Conservation (phyloP, 2,329 filamentous ascomycete genomes). For the Paramyrothecium roridum region DNA sequence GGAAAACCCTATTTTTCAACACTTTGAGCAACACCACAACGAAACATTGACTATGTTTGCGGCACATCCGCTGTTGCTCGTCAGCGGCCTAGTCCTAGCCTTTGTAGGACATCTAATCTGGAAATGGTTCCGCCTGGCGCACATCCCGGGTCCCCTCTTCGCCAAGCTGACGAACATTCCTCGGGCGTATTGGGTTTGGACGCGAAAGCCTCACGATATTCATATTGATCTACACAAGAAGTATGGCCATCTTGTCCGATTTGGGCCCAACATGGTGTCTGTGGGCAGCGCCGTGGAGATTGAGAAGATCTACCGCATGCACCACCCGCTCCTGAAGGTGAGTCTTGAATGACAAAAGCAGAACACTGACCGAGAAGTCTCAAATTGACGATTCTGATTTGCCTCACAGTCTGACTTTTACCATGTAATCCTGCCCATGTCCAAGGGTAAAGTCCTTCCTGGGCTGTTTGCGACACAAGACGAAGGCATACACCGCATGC, state of each 20-base stretch:
- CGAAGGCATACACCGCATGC: background rate
- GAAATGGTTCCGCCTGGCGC: background rate
- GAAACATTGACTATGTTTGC: background rate
- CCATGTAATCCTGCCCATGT: conserved; percentile 2
- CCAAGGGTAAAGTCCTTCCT: conserved; percentile 1
- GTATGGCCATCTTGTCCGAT: background rate
- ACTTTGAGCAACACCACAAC: background rate
- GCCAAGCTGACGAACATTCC: conserved; percentile 1
- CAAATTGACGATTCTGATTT: too few relatives aligned
- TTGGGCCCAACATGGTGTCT: conserved; percentile 2
- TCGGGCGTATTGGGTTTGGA: background rate
- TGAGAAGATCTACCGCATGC: conserved; percentile 2
- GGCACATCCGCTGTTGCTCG: background rate
- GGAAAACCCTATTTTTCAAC: background rate
- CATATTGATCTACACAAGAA: conserved; percentile 2
- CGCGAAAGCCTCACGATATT: background rate
- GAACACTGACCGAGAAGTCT: too few relatives aligned
- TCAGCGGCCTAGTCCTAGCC: background rate
- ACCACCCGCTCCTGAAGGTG: background rate
- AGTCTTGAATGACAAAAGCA: too few relatives aligned
- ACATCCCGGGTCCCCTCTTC: background rate
- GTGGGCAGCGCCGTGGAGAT: background rate
- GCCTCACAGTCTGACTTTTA: background rate
- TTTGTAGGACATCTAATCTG: background rate
- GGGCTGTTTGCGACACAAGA: conserved; percentile 1